Conservation (phyloP, 805 yeast species). For the Debaryomyces hansenii region DNA sequence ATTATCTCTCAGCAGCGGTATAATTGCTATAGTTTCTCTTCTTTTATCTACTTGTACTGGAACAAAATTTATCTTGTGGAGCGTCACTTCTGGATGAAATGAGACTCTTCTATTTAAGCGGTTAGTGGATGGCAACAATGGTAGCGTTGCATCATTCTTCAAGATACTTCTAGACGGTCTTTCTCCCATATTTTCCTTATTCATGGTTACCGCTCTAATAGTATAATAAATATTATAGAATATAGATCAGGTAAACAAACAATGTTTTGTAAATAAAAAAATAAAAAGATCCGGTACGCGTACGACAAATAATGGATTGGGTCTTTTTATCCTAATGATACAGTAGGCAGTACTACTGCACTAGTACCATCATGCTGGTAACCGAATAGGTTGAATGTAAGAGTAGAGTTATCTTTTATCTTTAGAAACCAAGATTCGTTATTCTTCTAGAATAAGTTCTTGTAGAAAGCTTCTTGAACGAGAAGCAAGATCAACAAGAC, state of each 20-base stretch:
- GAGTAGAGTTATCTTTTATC: no score
- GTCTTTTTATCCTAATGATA: no score
- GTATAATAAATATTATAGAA: neutral
- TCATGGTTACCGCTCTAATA: neutral
- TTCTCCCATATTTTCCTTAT: constrained; percentile 3
- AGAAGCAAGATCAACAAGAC: no score
- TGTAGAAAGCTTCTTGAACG: no score
- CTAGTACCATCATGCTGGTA: no score
- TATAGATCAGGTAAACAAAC: neutral
- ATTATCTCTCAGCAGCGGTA: constrained; percentile 10
- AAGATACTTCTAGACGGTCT: constrained; percentile 20
- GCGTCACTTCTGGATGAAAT: constrained; percentile 73
- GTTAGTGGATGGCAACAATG: constrained; percentile 11
- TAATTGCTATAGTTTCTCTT: constrained; percentile 27
- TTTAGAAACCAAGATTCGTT: no score
- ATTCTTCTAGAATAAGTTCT: no score
- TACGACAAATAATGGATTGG: neutral
- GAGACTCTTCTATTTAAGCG: constrained; percentile 59
- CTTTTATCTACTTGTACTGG: constrained; percentile 19
- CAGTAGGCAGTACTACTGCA: no score
- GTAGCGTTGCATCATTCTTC: constrained; percentile 21
- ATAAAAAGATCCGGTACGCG: neutral
- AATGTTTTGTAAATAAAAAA: neutral
- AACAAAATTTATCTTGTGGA: constrained; percentile 53
- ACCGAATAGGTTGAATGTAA: no score